These are phyloP conservation scores for Sergeia podlipaevii DNA, from an alignment of 208 protist species.

Conservation along the genomic window DNA sequence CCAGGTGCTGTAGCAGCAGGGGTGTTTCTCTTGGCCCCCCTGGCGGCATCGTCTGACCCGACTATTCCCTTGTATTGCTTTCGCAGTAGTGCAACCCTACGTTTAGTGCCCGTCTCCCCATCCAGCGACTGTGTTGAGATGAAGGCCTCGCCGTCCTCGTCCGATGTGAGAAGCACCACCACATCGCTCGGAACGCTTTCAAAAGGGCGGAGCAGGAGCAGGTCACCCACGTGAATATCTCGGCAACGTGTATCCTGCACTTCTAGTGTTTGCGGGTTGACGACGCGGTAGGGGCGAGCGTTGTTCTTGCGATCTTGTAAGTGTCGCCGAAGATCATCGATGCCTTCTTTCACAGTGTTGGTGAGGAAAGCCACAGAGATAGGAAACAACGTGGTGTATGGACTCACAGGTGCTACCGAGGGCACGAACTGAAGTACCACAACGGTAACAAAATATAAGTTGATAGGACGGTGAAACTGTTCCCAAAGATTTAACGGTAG, in stretches of 20 bases:
- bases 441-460: conserved; percentile 94
- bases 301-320: conserved; percentile 64
- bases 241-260: conserved; percentile 41
- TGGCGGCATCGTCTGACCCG: background rate
- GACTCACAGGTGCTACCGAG: conserved; percentile 81
- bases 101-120: conserved; percentile 87
- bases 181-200: conserved; percentile 89
- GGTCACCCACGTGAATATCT: conserved; percentile 73
- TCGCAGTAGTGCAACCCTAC: conserved; percentile 45
- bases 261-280: conserved; percentile 28
- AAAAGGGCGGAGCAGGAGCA: conserved; percentile 61
- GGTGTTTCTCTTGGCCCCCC: background rate
- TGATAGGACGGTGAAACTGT: conserved; percentile 95
- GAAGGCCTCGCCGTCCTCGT: conserved; percentile 56
- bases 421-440: conserved; percentile 85
- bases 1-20: background rate
- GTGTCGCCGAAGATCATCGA: conserved; percentile 87
- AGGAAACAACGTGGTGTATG: conserved; percentile 85
- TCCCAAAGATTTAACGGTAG: conserved; percentile 94
- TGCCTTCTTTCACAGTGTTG: conserved; percentile 90
- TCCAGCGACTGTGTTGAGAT: conserved; percentile 91
- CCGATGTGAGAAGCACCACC: conserved; percentile 70
- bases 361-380: conserved; percentile 88
- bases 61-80: conserved; percentile 24
- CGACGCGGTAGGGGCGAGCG: conserved; percentile 37